Evolutionary conservation across 2,329 filamentous ascomycete genomes (phyloP), one percentile per base, ranked within the genome.

Genomic region (Ophiosphaerella narmari): DNA sequence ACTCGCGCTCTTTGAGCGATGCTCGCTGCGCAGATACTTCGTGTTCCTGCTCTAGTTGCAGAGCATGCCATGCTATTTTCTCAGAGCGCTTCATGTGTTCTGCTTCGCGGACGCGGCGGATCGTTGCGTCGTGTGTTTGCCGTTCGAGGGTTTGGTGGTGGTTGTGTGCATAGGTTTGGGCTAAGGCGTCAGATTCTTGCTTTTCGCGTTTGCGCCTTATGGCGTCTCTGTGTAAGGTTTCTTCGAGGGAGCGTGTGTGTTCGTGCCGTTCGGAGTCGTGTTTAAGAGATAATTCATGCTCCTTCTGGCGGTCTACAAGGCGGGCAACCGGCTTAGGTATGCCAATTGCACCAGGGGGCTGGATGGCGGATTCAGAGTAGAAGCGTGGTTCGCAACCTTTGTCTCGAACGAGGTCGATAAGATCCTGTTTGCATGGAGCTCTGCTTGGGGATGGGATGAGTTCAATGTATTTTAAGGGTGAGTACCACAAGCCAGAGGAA

Each of bases 391-490:
- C 45, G 41, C 67, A 71, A n/a, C 65, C 66, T 53, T 71, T 71
- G 59, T 72, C 67, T 21, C 55, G 61, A 11, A 71, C 61, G 13
- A 71, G 62, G 7, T 68, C 63, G 24, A 68, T 46, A 38, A 72
- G 54, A 4, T 60, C 51, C 29, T 51, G 37, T 50, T 59, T 66
- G 14, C 57, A 40, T 4, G 46, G 37, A 2, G 45, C 47, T 24
- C 67, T 65, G 31, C 60, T 54, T 5, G 63, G 57, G 0, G 59
- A 52, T 5, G 60, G 53, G 12, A 70, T 39, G 0, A 66, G 59
- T 16, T 71, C 70, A 16, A 86, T 77, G 63, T 88, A 88, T 74
- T 84, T 86, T 3, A 85, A 83, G 0, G 86, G 82, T 0, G 86
- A 88, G 68, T 86, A 88, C 1, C 80, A 83, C 57, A 79, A 78